These are phyloP conservation scores for Abortiporus biennis DNA, from an alignment of 1,284 basidiomycete genomes.

Conservation along the genomic window DNA sequence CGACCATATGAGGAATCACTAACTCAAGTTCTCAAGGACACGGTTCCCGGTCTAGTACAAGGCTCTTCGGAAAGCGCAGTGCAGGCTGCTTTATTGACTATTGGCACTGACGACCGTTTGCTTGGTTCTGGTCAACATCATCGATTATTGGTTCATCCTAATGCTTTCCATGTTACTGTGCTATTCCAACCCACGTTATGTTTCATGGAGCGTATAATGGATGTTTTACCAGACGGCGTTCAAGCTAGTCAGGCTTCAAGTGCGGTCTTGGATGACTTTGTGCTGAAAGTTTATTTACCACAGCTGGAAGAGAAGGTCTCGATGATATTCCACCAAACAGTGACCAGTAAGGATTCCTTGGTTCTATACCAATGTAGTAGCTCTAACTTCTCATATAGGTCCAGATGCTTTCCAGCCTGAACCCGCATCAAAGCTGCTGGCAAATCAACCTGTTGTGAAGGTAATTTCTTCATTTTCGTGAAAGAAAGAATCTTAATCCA, in stretches of 20 bases:
- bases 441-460: constrained; percentile 73
- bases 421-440: constrained; percentile 54
- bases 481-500: background rate
- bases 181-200: constrained; percentile 91
- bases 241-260: constrained; percentile 72
- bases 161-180: constrained; percentile 93
- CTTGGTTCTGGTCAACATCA: constrained; percentile 74
- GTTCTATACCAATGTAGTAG: constrained; percentile 1
- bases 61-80: constrained; percentile 54
- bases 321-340: constrained; percentile 79
- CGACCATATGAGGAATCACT: constrained; percentile 82
- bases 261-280: constrained; percentile 88
- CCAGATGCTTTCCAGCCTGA: constrained; percentile 84
- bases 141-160: constrained; percentile 81
- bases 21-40: constrained; percentile 79
- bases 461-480: constrained; percentile 31
- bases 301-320: constrained; percentile 95
- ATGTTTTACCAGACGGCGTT: constrained; percentile 68
- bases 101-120: constrained; percentile 66
- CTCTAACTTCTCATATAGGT: constrained; percentile 34
- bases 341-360: constrained; percentile 49
- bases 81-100: constrained; percentile 53
- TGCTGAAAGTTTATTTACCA: constrained; percentile 88
- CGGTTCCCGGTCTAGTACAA: constrained; percentile 91
- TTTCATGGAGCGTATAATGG: constrained; percentile 73